Conservation (phyloP, 768 basidiomycete species). For the Coprinellus micaceus region DNA sequence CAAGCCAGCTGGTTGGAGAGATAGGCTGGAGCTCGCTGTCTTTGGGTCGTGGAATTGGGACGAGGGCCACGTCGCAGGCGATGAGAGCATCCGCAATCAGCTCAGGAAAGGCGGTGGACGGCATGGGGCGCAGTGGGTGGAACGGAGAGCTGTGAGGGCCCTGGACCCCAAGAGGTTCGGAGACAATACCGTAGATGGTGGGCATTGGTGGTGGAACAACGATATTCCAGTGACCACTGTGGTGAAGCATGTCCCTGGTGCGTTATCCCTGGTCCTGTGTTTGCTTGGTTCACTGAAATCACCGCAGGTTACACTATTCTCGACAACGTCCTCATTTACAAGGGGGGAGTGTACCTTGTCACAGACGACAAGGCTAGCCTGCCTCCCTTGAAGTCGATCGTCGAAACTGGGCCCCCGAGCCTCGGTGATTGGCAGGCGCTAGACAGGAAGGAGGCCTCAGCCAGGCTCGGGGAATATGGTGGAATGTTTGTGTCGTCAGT, state of each 20-base stretch:
- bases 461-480: slow-evolving; percentile 48
- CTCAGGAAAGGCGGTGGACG: slow-evolving; percentile 31
- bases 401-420: slow-evolving; percentile 35
- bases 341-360: slow-evolving; percentile 72
- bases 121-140: slow-evolving; percentile 44
- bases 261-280: slow-evolving; percentile 16
- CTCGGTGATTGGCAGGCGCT: slow-evolving; percentile 59
- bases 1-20: slow-evolving; percentile 49
- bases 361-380: slow-evolving; percentile 61
- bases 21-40: slow-evolving; percentile 56
- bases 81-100: slow-evolving; percentile 48
- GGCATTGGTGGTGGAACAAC: slow-evolving; percentile 52
- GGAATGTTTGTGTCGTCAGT: slow-evolving; percentile 37
- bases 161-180: slow-evolving; percentile 26
- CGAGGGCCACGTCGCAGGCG: slow-evolving; percentile 53
- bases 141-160: slow-evolving; percentile 26
- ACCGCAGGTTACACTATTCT: slow-evolving; percentile 74
- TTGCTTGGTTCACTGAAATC: background rate
- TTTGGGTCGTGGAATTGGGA: slow-evolving; percentile 72
- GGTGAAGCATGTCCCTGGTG: slow-evolving; percentile 65
- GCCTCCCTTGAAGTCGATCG: slow-evolving; percentile 52
- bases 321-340: slow-evolving; percentile 74
- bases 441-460: slow-evolving; percentile 45
- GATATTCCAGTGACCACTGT: slow-evolving; percentile 54
- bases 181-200: slow-evolving; percentile 45